Percentiles rank a stretch among this genome's conserved stretches.
Evolutionary conservation across 73 alveolate genomes (phyloP).

Genomic region (Diophrys appendiculata): DNA sequence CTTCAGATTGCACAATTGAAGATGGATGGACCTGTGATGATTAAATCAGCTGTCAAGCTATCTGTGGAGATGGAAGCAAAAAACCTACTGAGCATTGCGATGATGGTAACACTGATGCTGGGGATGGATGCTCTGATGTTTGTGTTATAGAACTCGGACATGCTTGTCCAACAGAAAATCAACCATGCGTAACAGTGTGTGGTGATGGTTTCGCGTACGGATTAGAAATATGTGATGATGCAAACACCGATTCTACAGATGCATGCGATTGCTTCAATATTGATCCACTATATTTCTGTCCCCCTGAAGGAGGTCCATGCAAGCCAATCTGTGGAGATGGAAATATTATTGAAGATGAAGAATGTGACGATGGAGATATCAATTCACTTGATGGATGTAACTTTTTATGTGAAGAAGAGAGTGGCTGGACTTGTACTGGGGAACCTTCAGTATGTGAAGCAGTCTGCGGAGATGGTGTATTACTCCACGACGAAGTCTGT

Average conservation of each 20-base stretch:
- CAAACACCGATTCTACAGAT: constrained; percentile 48
- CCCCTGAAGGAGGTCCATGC: constrained; percentile 26
- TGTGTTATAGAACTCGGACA: constrained; percentile 3
- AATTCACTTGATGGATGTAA: constrained; percentile 17
- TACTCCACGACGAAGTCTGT: too few species aligned
- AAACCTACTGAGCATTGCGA: too few species aligned
- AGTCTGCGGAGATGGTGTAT: constrained; percentile 40
- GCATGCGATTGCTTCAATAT: constrained; percentile 46
- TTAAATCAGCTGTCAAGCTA: too few species aligned
- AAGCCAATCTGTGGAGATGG: constrained; percentile 36
- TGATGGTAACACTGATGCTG: background rate
- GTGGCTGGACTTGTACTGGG: constrained; percentile 22
- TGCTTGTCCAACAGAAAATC: background rate
- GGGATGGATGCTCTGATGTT: background rate
- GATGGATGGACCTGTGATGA: background rate
- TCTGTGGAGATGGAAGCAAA: background rate
- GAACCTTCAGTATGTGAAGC: constrained; percentile 7
- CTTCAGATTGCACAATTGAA: too few species aligned
- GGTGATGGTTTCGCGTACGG: constrained; percentile 20
- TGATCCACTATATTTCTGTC: constrained; percentile 54
- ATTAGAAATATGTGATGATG: constrained; percentile 54
- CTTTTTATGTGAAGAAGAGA: background rate
- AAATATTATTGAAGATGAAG: constrained; percentile 1
- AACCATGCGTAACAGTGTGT: constrained; percentile 5
- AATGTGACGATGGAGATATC: constrained; percentile 19